Base-by-base conservation (phyloP, 2,329 filamentous ascomycete genomes). In the Bipolaris sorokiniana region DNA sequence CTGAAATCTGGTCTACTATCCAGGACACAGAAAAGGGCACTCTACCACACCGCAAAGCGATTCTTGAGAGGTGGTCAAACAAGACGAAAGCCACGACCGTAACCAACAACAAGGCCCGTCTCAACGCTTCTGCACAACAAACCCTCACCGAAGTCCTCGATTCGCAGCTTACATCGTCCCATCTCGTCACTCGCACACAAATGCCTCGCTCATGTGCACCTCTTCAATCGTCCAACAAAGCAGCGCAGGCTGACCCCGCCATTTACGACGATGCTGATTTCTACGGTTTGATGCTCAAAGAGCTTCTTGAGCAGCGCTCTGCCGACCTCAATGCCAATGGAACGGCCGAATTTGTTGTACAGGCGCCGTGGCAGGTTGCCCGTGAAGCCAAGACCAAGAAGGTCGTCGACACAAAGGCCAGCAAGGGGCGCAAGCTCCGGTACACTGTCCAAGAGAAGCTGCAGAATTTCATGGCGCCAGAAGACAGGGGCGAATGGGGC, bases 391-490 rank as follows among this genome's bases (percentile, higher is more conserved):
- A 94, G 81, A 96, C 89, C 56, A 90, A 90, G 78, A 90, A 91
- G 72, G 85, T 88, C 28, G 90, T 98, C 4, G 95, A 99, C 75
- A 93, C 93, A 18, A 95, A 93, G 74, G 95, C 95, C 0, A 96
- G 91, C 74, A 98, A 98, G 78, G 95, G 95, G 5, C 83, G 95
- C 48, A 97, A 97, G 80, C 86, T 99, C 84, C 85, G 92, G 37
- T 99, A 94, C 78, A 95, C 91, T 15, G 92, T 97, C 44, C 93
- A 98, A 73, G 94, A 98, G 80, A 98, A 98, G 81, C 78, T 99
- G 71, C 91, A 97, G 79, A 97, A 97, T 76, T 98, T 98, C 73
- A 97, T 97, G 92, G 93, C 93, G 10, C 88, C 92, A 0, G 92
- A 97, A 75, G 90, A 96, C 73, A 83, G 91, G 51, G 84, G 89